These are phyloP conservation scores for Colletotrichum scovillei DNA, from an alignment of 2,329 filamentous ascomycete species.

Conservation along the genomic window DNA sequence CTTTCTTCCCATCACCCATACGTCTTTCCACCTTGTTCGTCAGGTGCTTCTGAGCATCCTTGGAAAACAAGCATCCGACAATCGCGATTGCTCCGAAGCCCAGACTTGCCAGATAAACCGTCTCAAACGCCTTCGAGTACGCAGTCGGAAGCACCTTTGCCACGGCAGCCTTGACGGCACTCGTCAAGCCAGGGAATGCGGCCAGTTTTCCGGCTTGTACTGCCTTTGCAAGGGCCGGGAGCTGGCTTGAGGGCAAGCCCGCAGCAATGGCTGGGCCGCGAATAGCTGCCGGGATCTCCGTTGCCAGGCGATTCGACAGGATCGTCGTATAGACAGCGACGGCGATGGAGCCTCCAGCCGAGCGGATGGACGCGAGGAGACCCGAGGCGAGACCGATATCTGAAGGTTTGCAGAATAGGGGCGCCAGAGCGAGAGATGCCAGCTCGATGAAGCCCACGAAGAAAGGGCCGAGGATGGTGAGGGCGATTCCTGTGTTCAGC, in stretches of 20 bases:
- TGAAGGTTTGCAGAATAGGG: constrained; percentile 49
- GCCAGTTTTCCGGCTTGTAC: constrained; percentile 46
- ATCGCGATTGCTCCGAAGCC: constrained; percentile 52
- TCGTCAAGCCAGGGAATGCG: constrained; percentile 47
- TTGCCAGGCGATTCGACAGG: constrained; percentile 49
- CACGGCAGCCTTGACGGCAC: constrained; percentile 45
- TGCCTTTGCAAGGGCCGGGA: constrained; percentile 47
- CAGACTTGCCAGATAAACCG: constrained; percentile 52
- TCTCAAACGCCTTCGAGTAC: constrained; percentile 52
- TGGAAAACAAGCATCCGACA: constrained; percentile 47
- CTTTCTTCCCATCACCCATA: constrained; percentile 40
- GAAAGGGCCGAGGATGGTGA: constrained; percentile 50
- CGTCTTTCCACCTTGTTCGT: constrained; percentile 49
- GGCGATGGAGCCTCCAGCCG: constrained; percentile 49
- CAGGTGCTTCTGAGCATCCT: constrained; percentile 47
- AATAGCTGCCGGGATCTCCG: constrained; percentile 47
- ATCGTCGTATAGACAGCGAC: constrained; percentile 54
- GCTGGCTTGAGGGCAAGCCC: constrained; percentile 46
- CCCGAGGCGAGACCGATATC: constrained; percentile 55
- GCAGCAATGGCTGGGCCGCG: constrained; percentile 48
- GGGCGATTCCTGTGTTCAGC: constrained; percentile 45
- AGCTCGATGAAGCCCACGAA: constrained; percentile 51
- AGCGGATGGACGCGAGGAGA: constrained; percentile 52
- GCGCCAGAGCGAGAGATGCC: constrained; percentile 47
- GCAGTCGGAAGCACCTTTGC: constrained; percentile 46